Percentiles rank a stretch among this genome's conserved stretches.
Evolutionary conservation across 441 rosid genomes (phyloP).

Genomic region (Bruguiera hainesii): DNA sequence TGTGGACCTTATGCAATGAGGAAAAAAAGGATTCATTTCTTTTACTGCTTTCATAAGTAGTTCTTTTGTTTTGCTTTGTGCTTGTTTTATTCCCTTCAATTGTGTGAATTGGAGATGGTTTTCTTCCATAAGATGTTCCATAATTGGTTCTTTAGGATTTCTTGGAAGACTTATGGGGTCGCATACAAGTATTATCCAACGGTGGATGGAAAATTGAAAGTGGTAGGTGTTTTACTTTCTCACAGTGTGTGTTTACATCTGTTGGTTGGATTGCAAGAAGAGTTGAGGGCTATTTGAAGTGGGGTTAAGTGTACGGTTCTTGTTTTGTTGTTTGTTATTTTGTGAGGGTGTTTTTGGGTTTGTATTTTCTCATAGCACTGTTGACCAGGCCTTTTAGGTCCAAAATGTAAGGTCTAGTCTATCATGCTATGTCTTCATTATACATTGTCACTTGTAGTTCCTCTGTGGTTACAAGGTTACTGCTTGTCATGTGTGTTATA

Average conservation of each 20-base stretch:
- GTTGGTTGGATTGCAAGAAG: no score
- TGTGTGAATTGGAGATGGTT: background rate
- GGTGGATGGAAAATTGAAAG: constrained; percentile 96
- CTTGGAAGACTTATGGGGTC: constrained; percentile 90
- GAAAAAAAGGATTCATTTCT: background rate
- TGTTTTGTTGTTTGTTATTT: no score
- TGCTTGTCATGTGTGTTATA: constrained; percentile 15
- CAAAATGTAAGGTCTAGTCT: background rate
- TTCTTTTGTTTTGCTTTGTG: background rate
- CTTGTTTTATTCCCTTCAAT: background rate
- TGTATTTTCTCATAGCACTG: no score
- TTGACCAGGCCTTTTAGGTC: no score
- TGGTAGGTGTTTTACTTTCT: constrained; percentile 45
- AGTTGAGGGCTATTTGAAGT: no score
- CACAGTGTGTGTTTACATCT: background rate
- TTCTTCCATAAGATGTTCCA: constrained; percentile 3
- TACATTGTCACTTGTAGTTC: background rate
- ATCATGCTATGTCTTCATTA: background rate
- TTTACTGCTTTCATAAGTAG: background rate
- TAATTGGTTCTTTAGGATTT: constrained; percentile 59
- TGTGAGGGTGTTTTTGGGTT: no score
- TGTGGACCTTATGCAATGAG: background rate
- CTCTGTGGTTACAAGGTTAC: constrained; percentile 12
- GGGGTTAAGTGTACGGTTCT: no score
- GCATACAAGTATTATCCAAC: constrained; percentile 67